Evolutionary conservation across 768 basidiomycete genomes (phyloP), one percentile per base, ranked within the genome.

Genomic region (Psilocybe cyanescens): DNA sequence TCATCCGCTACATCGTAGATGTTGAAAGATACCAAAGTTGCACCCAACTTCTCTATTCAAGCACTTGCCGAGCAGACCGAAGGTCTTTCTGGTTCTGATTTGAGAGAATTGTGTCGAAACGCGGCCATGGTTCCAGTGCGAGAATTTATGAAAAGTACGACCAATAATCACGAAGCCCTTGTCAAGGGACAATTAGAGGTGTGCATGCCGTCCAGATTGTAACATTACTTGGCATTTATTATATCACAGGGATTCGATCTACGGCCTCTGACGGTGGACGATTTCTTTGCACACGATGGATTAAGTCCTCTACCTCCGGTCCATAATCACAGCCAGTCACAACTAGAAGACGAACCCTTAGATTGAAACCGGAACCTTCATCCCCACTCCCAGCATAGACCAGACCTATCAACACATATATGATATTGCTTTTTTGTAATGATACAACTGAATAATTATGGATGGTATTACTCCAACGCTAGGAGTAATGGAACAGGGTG

Each of bases 41-140:
- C 84, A 4, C 76, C 87, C 0, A 75, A 78, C 2, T 89, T 97
- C 70, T 78, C 86, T 0, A 68, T 96, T 16, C 72, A 80, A 8
- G 52, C 70, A 1, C 83, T 99, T 3, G 95, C 94, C 2, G 75
- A 80, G 16, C 79, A 82, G 33, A 86, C 95, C 1, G 85, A 86
- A 19, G 91, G 93, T 1, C 77, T 87, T 28, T 96, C 95, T 1
- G 96, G 97, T 3, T 95, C 94, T 2, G 97, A 98, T 73, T 76
- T 99, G 57, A 86, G 89, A 67, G 97, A 99, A 76, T 79, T 96
- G 12, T 98, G 96, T 73, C 83, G 97, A 57, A 95, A 88, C 66
- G 96, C 97, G 1, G 95, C 94, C 0, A 97, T 98, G 95, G 84
- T 88, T 1, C 94, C 95, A 4, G 90, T 96, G 19, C 85, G 93